Evolutionary conservation across 257 asterid species (phyloP).

Genomic region (Petunia axillaris): DNA sequence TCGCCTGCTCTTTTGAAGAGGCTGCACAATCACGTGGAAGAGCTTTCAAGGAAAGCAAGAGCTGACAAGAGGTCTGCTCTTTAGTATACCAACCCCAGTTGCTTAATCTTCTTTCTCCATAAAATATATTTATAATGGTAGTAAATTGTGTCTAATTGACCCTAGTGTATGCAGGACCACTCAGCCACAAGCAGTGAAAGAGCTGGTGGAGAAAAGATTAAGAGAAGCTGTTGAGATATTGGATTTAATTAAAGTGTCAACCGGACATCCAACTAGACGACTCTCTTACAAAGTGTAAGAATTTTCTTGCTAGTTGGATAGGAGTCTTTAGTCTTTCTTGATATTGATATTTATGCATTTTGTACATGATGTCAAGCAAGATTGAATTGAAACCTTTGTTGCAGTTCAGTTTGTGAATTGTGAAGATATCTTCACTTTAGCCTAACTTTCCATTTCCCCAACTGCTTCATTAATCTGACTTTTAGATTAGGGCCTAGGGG

Average conservation of each 20-base stretch:
- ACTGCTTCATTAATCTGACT: slow-evolving; percentile 14
- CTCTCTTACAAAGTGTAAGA: slow-evolving; percentile 18
- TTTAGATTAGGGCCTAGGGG: neutral
- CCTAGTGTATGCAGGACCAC: slow-evolving; percentile 46
- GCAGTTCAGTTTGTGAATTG: neutral
- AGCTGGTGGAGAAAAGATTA: slow-evolving; percentile 59
- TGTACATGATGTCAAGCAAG: neutral
- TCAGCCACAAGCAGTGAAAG: slow-evolving; percentile 47
- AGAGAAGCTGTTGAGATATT: slow-evolving; percentile 61
- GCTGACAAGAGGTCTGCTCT: slow-evolving; percentile 64
- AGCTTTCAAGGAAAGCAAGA: slow-evolving; percentile 67
- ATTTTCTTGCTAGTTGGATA: neutral
- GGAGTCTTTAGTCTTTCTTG: neutral
- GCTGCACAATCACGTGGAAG: slow-evolving; percentile 69
- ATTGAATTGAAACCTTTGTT: neutral
- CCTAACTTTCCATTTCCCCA: neutral
- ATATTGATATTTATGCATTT: neutral
- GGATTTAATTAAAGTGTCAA: slow-evolving; percentile 45
- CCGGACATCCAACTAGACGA: slow-evolving; percentile 1
- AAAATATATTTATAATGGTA: neutral
- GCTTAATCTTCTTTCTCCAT: slow-evolving; percentile 24
- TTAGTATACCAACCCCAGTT: neutral
- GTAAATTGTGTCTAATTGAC: neutral
- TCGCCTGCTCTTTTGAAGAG: slow-evolving; percentile 71
- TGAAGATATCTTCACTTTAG: slow-evolving; percentile 16